Percentiles rank a stretch among this genome's conserved stretches.
phyloP scores from a whole-genome alignment of 495 filamentous ascomycete genomes.

The Hypomontagnella submonticulosa region DNA sequence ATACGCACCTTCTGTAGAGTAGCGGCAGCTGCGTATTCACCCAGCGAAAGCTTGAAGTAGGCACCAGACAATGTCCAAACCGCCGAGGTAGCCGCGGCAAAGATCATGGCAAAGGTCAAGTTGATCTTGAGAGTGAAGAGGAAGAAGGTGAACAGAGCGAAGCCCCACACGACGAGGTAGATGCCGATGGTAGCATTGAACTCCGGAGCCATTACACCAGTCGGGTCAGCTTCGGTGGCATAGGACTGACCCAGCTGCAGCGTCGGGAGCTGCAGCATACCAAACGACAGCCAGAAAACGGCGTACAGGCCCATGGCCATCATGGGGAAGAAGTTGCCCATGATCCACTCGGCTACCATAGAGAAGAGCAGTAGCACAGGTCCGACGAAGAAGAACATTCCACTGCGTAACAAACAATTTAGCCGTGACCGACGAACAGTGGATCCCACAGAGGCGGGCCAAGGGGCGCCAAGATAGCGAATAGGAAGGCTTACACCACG shows the following conservation, averaged over 20 bases:
- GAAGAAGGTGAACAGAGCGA: slow-evolving; percentile 66
- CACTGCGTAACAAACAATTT: slow-evolving; percentile 46
- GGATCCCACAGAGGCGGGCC: slow-evolving; percentile 19
- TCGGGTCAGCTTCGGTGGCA: slow-evolving; percentile 55
- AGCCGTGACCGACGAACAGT: slow-evolving; percentile 20
- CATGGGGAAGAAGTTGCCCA: slow-evolving; percentile 67
- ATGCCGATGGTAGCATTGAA: slow-evolving; percentile 62
- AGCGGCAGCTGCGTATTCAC: slow-evolving; percentile 56
- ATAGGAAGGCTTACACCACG: slow-evolving; percentile 54
- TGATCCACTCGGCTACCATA: slow-evolving; percentile 63
- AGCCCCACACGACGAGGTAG: slow-evolving; percentile 67
- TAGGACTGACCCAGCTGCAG: slow-evolving; percentile 61
- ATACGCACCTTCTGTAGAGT: slow-evolving; percentile 58
- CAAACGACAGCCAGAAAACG: slow-evolving; percentile 68
- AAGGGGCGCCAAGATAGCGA: background rate
- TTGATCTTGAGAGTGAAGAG: slow-evolving; percentile 67
- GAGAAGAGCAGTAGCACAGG: slow-evolving; percentile 59
- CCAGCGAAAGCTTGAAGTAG: slow-evolving; percentile 61
- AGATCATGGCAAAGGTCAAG: slow-evolving; percentile 63
- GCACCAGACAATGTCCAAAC: slow-evolving; percentile 61
- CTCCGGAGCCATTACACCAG: slow-evolving; percentile 55
- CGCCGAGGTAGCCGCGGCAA: slow-evolving; percentile 60
- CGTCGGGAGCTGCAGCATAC: slow-evolving; percentile 62
- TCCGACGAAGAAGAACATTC: slow-evolving; percentile 67
- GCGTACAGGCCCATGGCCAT: slow-evolving; percentile 67